Conservation (phyloP, 306 rosid species). For the Gynostemma pentaphyllum region DNA sequence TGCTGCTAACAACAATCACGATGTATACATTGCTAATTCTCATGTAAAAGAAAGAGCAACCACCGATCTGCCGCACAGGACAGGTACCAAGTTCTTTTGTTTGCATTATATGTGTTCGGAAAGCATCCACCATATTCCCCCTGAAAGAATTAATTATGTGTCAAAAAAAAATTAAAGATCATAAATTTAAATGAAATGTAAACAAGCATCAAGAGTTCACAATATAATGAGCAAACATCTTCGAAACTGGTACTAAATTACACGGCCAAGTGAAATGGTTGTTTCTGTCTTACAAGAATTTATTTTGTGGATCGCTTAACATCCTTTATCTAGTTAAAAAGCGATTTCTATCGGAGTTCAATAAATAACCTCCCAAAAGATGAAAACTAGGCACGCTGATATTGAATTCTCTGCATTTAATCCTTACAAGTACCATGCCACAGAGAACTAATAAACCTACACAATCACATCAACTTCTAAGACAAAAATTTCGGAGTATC, state of each 20-base stretch:
- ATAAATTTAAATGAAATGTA: not conserved
- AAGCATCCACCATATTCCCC: conserved; percentile 99
- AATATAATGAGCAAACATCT: not conserved
- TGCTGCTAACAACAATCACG: conserved; percentile 96
- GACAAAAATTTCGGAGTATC: not conserved
- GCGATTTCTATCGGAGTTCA: not conserved
- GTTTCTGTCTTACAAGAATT: not conserved
- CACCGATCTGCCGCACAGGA: conserved; percentile 97
- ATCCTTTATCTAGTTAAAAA: not conserved
- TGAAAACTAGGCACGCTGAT: not conserved
- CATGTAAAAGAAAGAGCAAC: conserved; percentile 94
- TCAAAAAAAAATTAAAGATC: not conserved
- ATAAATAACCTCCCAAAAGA: not conserved
- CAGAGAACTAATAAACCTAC: not conserved
- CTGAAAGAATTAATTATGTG: conserved; percentile 25
- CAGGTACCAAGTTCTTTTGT: conserved; percentile 96
- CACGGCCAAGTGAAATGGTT: not conserved
- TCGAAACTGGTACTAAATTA: not conserved
- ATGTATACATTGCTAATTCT: conserved; percentile 93
- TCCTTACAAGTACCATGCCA: not conserved
- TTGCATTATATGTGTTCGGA: conserved; percentile 90
- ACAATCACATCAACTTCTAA: not conserved
- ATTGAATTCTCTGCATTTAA: not conserved
- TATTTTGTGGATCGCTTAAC: not conserved
- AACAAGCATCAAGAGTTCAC: not conserved